These are phyloP conservation scores for Penicillium capsulatum DNA, from an alignment of 2,329 filamentous ascomycete genomes.

Conservation along the genomic window DNA sequence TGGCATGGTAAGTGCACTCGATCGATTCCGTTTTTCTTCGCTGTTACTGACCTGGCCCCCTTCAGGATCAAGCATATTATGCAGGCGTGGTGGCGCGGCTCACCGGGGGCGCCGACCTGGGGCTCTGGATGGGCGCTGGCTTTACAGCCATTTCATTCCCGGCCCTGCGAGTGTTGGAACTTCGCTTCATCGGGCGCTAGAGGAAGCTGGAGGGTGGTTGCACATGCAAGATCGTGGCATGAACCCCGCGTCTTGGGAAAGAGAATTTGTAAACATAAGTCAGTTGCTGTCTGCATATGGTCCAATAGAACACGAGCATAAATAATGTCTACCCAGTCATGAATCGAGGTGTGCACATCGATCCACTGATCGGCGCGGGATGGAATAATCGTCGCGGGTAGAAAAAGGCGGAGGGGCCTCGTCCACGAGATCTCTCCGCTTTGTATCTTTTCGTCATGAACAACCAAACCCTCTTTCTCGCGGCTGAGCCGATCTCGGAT, in stretches of 20 bases:
- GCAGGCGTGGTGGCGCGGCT: slow-evolving; percentile 36
- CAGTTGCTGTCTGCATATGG: no score
- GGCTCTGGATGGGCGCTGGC: slow-evolving; percentile 34
- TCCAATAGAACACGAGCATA: no score
- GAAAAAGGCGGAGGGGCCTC: no score
- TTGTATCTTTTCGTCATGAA: slow-evolving; percentile 6
- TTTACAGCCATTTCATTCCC: slow-evolving; percentile 37
- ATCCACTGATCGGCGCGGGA: no score
- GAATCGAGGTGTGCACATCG: no score
- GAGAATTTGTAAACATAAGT: no score
- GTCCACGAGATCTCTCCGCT: no score
- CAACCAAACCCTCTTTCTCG: slow-evolving; percentile 1
- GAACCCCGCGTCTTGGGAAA: slow-evolving; percentile 7
- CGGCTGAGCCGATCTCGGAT: slow-evolving; percentile 4
- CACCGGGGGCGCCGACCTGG: slow-evolving; percentile 34
- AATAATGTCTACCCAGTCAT: no score
- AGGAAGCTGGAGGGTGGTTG: not conserved
- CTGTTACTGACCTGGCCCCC: not conserved
- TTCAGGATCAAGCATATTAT: slow-evolving; percentile 38
- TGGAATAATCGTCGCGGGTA: no score
- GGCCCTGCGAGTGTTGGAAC: slow-evolving; percentile 34
- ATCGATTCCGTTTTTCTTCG: no score
- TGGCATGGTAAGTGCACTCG: slow-evolving; percentile 42
- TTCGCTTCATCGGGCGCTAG: slow-evolving; percentile 28
- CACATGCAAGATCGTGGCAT: slow-evolving; percentile 8